Conservation (phyloP, 352 stramenopile species). For the Globisporangium alternatum region DNA sequence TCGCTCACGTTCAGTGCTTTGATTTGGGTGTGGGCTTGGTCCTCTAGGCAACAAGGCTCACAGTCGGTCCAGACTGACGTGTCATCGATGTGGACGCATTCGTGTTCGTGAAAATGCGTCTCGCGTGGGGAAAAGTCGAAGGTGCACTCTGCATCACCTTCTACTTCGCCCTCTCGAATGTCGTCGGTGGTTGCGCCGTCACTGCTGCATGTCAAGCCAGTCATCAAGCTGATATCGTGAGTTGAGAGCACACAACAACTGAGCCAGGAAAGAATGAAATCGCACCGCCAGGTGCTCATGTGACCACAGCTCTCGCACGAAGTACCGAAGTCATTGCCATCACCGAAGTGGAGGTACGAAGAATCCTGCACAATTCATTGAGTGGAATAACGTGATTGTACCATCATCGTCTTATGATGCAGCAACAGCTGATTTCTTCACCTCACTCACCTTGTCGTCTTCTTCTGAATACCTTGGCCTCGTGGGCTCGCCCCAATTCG, state of each 20-base stretch:
- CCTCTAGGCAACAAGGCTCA: neutral
- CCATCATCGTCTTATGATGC: neutral
- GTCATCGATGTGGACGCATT: neutral
- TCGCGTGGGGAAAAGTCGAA: neutral
- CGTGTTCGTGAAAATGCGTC: neutral
- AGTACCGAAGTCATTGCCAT: neutral
- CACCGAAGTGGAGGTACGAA: neutral
- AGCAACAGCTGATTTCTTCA: neutral
- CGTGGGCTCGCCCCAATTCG: constrained; percentile 11
- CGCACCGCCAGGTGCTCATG: neutral
- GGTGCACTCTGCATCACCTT: neutral
- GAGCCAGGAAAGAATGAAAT: neutral
- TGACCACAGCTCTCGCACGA: neutral
- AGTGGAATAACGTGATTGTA: neutral
- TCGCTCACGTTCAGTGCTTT: neutral
- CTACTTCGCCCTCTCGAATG: neutral
- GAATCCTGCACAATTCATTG: neutral
- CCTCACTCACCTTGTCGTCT: neutral
- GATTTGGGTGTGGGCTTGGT: neutral
- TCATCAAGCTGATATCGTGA: neutral
- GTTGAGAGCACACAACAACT: neutral
- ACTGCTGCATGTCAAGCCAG: neutral
- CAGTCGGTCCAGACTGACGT: neutral
- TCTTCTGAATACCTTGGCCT: neutral
- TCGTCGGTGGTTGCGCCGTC: too few species aligned